Evolutionary conservation across 371 early-diverging fungal species (phyloP).

Genomic region (Mucor plumbeus): DNA sequence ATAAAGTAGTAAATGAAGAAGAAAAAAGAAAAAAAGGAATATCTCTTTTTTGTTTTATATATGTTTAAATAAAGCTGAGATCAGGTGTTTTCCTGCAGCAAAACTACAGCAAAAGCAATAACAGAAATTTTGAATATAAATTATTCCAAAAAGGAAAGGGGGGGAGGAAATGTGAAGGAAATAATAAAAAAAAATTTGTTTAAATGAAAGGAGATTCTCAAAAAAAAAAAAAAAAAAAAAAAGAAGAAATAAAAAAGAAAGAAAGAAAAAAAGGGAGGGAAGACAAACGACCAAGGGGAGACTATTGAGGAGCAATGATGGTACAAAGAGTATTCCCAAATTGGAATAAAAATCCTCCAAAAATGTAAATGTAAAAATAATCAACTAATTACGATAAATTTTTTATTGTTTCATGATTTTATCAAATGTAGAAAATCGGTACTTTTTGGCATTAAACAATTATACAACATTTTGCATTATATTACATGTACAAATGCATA

Average conservation of each 20-base stretch:
- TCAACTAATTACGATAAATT: background rate
- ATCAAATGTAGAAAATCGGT: background rate
- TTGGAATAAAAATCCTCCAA: constrained; percentile 10
- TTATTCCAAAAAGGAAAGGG: background rate
- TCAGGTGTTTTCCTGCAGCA: constrained; percentile 24
- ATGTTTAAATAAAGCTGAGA: constrained; percentile 10
- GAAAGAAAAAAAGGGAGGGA: constrained; percentile 11
- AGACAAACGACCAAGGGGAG: background rate
- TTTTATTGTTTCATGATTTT: constrained; percentile 8
- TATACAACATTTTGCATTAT: too few relatives aligned
- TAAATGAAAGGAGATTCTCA: constrained; percentile 9
- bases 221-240: constrained; percentile 7
- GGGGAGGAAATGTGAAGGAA: background rate
- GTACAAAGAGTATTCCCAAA: constrained; percentile 5
- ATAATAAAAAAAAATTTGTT: background rate
- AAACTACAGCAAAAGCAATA: background rate
- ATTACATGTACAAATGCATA: background rate
- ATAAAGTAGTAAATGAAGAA: constrained; percentile 1
- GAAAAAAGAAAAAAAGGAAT: background rate
- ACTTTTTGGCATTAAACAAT: background rate
- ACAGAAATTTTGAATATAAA: constrained; percentile 1
- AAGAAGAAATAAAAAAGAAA: background rate
- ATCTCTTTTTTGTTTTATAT: constrained; percentile 3
- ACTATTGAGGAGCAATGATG: constrained; percentile 6
- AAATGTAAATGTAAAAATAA: constrained; percentile 24